These are phyloP conservation scores for Angophora floribunda DNA, from an alignment of 345 rosid species.

Conservation along the genomic window DNA sequence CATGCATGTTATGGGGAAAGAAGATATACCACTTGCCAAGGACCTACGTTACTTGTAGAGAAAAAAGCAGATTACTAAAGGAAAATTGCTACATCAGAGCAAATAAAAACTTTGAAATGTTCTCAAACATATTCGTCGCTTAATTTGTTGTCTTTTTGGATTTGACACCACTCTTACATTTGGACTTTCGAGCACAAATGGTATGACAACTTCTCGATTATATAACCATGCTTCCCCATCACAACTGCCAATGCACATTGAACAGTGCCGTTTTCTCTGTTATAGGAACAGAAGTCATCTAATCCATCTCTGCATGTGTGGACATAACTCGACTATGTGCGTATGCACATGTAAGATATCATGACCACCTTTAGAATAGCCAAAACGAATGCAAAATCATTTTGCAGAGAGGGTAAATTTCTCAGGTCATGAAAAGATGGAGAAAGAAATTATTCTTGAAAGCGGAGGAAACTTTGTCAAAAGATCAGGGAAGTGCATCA, in stretches of 20 bases:
- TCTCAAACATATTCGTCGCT: background rate
- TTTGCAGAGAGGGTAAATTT: background rate
- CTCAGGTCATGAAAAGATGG: background rate
- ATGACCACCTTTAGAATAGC: background rate
- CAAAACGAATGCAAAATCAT: background rate
- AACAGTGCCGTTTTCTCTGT: background rate
- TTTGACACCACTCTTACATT: background rate
- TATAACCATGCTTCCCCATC: background rate
- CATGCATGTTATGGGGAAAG: background rate
- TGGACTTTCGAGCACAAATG: background rate
- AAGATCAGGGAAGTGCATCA: background rate
- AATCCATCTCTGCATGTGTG: background rate
- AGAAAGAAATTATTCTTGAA: background rate
- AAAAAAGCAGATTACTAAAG: background rate
- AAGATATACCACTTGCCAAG: background rate
- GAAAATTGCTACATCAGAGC: background rate
- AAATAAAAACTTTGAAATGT: background rate
- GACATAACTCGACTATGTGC: background rate
- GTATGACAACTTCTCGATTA: background rate
- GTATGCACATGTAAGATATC: background rate
- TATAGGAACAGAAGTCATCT: background rate
- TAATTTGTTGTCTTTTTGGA: background rate
- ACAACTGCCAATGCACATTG: background rate
- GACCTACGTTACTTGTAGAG: background rate
- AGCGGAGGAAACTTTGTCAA: background rate